Base-by-base conservation (phyloP, 345 rosid species). In the Eucalyptus erythrocorys region DNA sequence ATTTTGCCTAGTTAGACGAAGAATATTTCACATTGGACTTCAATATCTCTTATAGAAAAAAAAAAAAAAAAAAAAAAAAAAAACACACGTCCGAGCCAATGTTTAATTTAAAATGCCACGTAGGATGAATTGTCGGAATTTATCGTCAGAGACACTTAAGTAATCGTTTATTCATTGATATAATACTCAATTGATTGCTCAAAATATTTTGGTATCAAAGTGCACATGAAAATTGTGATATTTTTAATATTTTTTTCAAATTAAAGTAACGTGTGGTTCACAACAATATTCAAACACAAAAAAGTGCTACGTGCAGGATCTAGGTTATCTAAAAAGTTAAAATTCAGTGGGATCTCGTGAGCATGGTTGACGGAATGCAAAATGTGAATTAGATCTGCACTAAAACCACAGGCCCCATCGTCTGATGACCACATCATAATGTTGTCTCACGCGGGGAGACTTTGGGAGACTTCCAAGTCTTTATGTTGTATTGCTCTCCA, bases 61-160 rank as follows among this genome's bases (percentile, higher is more conserved):
- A 16, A 50, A 13, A 15, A 48, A 6, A 6, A 6, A 50, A 0
- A n/a, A n/a, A n/a, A n/a, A n/a, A n/a, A n/a, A n/a, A n/a, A n/a
- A n/a, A n/a, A 51, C 5, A 13, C 15, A 0, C 0, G 0, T 13
- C 0, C 0, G 10, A 13, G 2, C 0, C 37, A 15, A n/a, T n/a
- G 37, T 64, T 64, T 64, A 64, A 64, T 64, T 64, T 64, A n/a
- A 14, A 64, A 64, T 64, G 76, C 10, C 71, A 30, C 5, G 0
- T 30, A 30, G 1, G 71, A 64, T 0, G 71, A 64, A 13, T 64
- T 55, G 2, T 51, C 0, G 0, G 0, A 51, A 51, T 51, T 51
- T 51, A 1, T 7, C 0, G 1, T 51, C 0, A 0, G 1, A 22
- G 13, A 24, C 30, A 55, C 3, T 24, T 24, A 21, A 55, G 61